These are phyloP conservation scores for Cladorrhinum sp. DNA, from an alignment of 2,329 filamentous ascomycete genomes.

Conservation along the genomic window DNA sequence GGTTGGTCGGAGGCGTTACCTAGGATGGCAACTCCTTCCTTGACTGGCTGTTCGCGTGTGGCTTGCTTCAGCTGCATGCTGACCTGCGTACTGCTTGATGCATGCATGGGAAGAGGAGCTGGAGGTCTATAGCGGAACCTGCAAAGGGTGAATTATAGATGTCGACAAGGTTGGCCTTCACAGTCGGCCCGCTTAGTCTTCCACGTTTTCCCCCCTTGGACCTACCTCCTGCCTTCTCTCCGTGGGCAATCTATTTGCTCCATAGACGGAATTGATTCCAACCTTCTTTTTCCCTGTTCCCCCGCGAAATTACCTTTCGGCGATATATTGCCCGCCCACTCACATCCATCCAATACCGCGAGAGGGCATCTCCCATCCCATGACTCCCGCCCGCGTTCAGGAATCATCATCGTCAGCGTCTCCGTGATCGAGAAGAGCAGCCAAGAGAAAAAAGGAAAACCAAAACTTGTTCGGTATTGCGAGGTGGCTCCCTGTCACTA, in stretches of 20 bases:
- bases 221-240: slow-evolving; percentile 18
- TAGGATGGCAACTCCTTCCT: background rate
- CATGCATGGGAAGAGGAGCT: slow-evolving; percentile 12
- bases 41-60: slow-evolving; percentile 12
- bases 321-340: slow-evolving; percentile 25
- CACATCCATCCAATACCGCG: background rate
- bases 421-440: background rate
- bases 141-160: background rate
- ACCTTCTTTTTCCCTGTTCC: slow-evolving; percentile 24
- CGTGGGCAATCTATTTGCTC: slow-evolving; percentile 27
- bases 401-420: background rate
- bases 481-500: slow-evolving; percentile 11
- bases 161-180: background rate
- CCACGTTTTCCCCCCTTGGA: slow-evolving; percentile 19
- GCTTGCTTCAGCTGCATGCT: slow-evolving; percentile 20
- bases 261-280: slow-evolving; percentile 20
- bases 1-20: slow-evolving; percentile 10
- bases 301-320: slow-evolving; percentile 20
- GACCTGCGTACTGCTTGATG: slow-evolving; percentile 3
- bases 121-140: slow-evolving; percentile 5
- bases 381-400: background rate
- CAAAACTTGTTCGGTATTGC: slow-evolving; percentile 12
- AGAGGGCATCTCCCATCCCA: background rate
- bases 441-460: slow-evolving; percentile 8
- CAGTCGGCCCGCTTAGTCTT: slow-evolving; percentile 19